Conservation (phyloP, 257 asterid genomes). For the Misopates orontium region DNA sequence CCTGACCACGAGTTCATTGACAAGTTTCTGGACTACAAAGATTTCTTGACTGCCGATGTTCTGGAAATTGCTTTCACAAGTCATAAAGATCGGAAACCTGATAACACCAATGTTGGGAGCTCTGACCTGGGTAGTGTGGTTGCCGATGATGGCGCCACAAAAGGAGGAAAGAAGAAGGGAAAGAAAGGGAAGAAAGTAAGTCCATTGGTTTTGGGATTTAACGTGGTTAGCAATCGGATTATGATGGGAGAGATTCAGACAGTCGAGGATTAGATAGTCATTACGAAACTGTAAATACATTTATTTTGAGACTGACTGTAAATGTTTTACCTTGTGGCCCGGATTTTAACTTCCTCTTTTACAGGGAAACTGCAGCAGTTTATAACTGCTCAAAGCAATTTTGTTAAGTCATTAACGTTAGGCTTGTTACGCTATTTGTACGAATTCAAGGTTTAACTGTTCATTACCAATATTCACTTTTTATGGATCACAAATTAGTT, state of each 20-base stretch:
- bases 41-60: constrained; percentile 72
- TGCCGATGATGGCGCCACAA: constrained; percentile 42
- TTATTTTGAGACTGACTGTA: constrained; percentile 46
- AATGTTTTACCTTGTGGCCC: constrained; percentile 31
- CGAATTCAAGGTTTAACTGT: not conserved
- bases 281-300: constrained; percentile 53
- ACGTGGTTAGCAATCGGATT: constrained; percentile 90
- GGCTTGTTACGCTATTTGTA: constrained; percentile 28
- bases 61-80: constrained; percentile 71
- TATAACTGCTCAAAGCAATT: constrained; percentile 59
- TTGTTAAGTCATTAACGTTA: constrained; percentile 41
- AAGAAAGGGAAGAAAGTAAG: constrained; percentile 88
- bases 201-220: constrained; percentile 83
- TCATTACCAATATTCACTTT: not conserved
- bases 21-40: constrained; percentile 81
- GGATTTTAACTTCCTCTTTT: constrained; percentile 40
- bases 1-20: constrained; percentile 86
- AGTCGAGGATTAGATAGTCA: constrained; percentile 53
- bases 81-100: constrained; percentile 44
- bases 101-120: constrained; percentile 36
- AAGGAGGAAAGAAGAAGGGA: constrained; percentile 73
- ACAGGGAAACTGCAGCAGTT: constrained; percentile 56
- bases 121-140: constrained; percentile 31
- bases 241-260: constrained; percentile 99
- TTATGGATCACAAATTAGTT: constrained; percentile 11